A percentile compares a stretch with the other conserved stretches of the same genome.
Conservation (phyloP, 441 rosid species). For the Gossypium gossypioides region DNA sequence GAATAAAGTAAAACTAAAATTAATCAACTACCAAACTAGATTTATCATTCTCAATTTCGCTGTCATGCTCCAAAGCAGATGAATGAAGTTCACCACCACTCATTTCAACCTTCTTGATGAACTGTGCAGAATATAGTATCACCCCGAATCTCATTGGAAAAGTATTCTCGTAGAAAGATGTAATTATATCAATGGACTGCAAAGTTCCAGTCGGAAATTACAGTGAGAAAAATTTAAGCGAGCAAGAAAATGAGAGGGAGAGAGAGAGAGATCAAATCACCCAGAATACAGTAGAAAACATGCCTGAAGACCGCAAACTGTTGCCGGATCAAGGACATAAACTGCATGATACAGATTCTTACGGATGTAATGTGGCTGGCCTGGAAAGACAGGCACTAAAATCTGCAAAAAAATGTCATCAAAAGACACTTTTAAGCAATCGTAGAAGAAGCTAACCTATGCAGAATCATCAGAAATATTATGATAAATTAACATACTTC, state of each 20-base stretch:
- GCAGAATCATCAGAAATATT: conserved; percentile 17
- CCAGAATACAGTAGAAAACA: conserved; percentile 23
- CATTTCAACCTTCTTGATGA: conserved; percentile 54
- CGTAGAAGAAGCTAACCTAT: conserved; percentile 18
- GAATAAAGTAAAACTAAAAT: background rate
- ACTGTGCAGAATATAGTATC: conserved; percentile 64
- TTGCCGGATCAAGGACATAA: conserved; percentile 87
- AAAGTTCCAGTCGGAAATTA: conserved; percentile 27
- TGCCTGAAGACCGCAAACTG: conserved; percentile 83
- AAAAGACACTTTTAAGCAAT: conserved; percentile 8
- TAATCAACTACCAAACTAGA: conserved; percentile 74
- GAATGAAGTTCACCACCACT: conserved; percentile 45
- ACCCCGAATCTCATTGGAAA: conserved; percentile 92
- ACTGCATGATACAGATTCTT: conserved; percentile 96
- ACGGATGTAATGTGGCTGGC: conserved; percentile 90
- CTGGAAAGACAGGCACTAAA: conserved; percentile 97
- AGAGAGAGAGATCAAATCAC: conserved; percentile 10
- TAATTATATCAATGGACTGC: conserved; percentile 76
- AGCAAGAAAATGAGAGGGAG: background rate
- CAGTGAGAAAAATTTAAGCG: background rate
- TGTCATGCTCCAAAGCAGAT: conserved; percentile 28
- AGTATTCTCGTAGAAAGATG: conserved; percentile 69
- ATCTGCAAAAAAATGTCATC: conserved; percentile 42
- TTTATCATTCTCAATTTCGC: conserved; percentile 56
- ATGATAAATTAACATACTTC: conserved; percentile 47